Conservation (phyloP, 2,329 filamentous ascomycete species). For the Aspergillus texensis region DNA sequence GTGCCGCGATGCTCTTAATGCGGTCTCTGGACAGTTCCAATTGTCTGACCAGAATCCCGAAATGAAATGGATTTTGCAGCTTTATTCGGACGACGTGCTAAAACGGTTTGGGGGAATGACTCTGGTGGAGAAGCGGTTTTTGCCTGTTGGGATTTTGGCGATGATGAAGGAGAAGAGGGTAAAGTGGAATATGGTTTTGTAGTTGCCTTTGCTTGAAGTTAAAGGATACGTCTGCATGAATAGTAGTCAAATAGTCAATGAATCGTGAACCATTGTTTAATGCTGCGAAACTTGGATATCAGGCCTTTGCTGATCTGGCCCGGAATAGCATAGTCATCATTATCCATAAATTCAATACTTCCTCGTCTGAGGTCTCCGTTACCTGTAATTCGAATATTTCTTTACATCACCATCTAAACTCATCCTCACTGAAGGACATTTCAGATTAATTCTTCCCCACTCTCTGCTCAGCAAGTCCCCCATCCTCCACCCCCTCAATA, state of each 20-base stretch:
- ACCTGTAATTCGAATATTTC: not conserved
- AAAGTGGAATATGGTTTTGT: slow-evolving; percentile 47
- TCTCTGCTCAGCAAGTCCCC: not conserved
- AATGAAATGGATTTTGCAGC: slow-evolving; percentile 38
- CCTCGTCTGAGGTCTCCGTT: not conserved
- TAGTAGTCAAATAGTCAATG: not conserved
- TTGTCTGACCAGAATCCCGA: slow-evolving; percentile 11
- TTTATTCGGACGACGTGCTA: slow-evolving; percentile 38
- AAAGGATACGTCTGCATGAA: not conserved
- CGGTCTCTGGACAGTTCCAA: slow-evolving; percentile 9
- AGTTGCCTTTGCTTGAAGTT: not conserved
- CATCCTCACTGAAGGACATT: not conserved
- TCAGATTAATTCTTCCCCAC: not conserved
- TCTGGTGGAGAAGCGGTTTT: slow-evolving; percentile 44
- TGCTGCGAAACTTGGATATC: not conserved
- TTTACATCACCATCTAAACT: not conserved
- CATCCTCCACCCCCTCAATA: not conserved
- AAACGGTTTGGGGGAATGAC: slow-evolving; percentile 39
- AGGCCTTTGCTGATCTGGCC: not conserved
- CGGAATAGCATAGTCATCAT: not conserved
- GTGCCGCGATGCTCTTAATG: slow-evolving; percentile 23
- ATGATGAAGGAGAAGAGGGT: slow-evolving; percentile 47
- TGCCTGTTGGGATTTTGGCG: slow-evolving; percentile 42
- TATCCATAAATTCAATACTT: not conserved
- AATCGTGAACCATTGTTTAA: not conserved